Evolutionary conservation across 2,329 filamentous ascomycete genomes (phyloP), one percentile per base, ranked within the genome.

Genomic region (Alternaria hordeiaustralica): DNA sequence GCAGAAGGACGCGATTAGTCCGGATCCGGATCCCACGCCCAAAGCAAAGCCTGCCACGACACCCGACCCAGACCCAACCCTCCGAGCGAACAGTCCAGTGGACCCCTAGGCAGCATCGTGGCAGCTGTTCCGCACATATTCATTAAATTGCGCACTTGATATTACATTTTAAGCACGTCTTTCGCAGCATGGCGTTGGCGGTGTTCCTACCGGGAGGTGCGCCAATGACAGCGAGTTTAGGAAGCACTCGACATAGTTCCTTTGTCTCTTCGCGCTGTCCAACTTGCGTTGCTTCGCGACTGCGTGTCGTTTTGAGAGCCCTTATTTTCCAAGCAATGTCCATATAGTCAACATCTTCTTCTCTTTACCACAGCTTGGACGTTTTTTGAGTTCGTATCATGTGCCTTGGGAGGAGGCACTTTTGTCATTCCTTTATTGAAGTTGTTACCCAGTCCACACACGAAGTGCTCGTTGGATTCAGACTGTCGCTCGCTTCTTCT

Each of bases 1-100:
- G 13, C 72, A 78, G 12, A 70, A 63, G 18, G 65, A 69, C 18
- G 65, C 62, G 6, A 60, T 69, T 9, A 80, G 81, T 55, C 71
- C 72, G 6, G 82, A 84, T 64, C 75, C 76, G 2, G 80, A 82
- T 66, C 82, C 81, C 3, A 83, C 82, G 6, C 82, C 82, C 3
- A 62, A 62, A 33, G 63, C 63, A 36, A 64, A 63, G 51, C 43
- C 36, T 60, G 61, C 44, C 43, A 56, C 13, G 18, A 61, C 51
- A 28, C 53, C 58, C 33, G 53, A 61, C 21, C 25, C 30, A 10
- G 53, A 61, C 23, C 53, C 58, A 25, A 56, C 47, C 15, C 41
- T 51, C 13, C 26, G 28, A 23, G 30, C 45, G 8, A 55, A 47
- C 41, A 65, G 55, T 46, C 44, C 49, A 45, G 56, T 44, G 21